A percentile compares a stretch with the other conserved stretches of the same genome.
phyloP scores from a whole-genome alignment of 2,329 filamentous ascomycete species.

The Xylariaceae sp. region DNA sequence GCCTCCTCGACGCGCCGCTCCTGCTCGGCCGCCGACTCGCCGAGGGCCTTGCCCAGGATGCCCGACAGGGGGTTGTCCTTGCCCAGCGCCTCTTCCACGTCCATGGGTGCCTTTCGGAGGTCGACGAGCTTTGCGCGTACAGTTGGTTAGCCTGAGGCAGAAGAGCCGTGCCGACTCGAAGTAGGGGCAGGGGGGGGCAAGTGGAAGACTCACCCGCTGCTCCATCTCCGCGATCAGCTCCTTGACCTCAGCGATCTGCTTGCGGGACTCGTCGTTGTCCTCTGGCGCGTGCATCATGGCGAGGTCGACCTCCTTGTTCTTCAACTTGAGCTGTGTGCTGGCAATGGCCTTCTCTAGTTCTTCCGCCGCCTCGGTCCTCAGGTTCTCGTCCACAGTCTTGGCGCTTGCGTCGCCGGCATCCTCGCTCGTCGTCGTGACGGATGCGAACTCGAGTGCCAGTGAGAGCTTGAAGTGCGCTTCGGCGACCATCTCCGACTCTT shows the following conservation, averaged over 20 bases:
- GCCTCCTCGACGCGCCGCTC: slow-evolving; percentile 63
- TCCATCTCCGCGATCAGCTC: slow-evolving; percentile 75
- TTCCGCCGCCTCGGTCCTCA: slow-evolving; percentile 62
- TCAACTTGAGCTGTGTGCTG: slow-evolving; percentile 63
- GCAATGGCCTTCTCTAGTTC: slow-evolving; percentile 69
- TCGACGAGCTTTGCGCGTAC: slow-evolving; percentile 55
- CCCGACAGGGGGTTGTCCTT: slow-evolving; percentile 45
- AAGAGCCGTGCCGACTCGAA: slow-evolving; percentile 13
- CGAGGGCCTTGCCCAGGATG: slow-evolving; percentile 56
- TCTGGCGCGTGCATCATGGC: slow-evolving; percentile 55
- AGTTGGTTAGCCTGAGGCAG: no score
- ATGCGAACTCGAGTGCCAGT: slow-evolving; percentile 87
- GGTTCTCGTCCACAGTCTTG: slow-evolving; percentile 56
- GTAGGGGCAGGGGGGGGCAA: slow-evolving; percentile 19
- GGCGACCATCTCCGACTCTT: slow-evolving; percentile 77
- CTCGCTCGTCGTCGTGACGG: slow-evolving; percentile 56
- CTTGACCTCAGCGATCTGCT: slow-evolving; percentile 64
- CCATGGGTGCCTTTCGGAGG: slow-evolving; percentile 55
- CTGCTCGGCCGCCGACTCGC: slow-evolving; percentile 53
- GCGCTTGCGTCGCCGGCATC: slow-evolving; percentile 35
- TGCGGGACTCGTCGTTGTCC: slow-evolving; percentile 56
- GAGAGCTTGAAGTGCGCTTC: slow-evolving; percentile 97
- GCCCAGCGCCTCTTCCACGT: slow-evolving; percentile 48
- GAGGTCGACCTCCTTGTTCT: slow-evolving; percentile 61
- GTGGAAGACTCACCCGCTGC: slow-evolving; percentile 49